phyloP scores from a whole-genome alignment of 2,329 filamentous ascomycete genomes.

The Penicillium palitans region DNA sequence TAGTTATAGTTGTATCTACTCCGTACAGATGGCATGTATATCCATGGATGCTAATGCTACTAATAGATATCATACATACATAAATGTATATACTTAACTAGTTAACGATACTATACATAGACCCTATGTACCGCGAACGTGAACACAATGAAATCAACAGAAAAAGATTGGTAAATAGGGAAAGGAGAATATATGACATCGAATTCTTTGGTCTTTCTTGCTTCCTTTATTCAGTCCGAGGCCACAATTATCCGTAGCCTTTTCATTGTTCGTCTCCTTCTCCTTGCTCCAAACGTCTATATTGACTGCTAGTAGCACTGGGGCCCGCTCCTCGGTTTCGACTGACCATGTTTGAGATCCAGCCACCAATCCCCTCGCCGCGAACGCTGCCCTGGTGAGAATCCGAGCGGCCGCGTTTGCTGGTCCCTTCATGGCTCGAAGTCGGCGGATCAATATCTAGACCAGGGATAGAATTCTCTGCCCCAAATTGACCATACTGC shows the following conservation, averaged over 20 bases:
- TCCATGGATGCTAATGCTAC: neutral
- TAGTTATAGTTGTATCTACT: neutral
- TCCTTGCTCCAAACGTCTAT: slow-evolving; percentile 50
- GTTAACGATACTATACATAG: no score
- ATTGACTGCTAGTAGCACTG: slow-evolving; percentile 44
- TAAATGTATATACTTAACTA: neutral
- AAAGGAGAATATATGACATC: neutral
- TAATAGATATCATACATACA: neutral
- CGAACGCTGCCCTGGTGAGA: slow-evolving; percentile 36
- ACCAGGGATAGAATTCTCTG: slow-evolving; percentile 72
- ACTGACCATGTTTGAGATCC: slow-evolving; percentile 68
- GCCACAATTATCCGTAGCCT: neutral
- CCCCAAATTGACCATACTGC: slow-evolving; percentile 49
- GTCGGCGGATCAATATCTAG: slow-evolving; percentile 79
- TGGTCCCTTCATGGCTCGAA: slow-evolving; percentile 52
- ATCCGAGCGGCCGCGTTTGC: slow-evolving; percentile 47
- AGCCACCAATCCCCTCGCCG: slow-evolving; percentile 63
- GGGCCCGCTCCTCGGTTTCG: slow-evolving; percentile 45
- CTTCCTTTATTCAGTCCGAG: neutral
- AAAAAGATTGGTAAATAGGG: neutral
- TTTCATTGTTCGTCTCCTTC: slow-evolving; percentile 33
- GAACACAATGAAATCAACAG: neutral
- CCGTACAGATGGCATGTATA: neutral
- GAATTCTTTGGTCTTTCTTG: slow-evolving; percentile 1
- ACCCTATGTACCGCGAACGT: neutral